Evolutionary conservation across 352 stramenopile species (phyloP), one percentile per base, ranked within the genome.

Genomic region (Phytophthora sojae): DNA sequence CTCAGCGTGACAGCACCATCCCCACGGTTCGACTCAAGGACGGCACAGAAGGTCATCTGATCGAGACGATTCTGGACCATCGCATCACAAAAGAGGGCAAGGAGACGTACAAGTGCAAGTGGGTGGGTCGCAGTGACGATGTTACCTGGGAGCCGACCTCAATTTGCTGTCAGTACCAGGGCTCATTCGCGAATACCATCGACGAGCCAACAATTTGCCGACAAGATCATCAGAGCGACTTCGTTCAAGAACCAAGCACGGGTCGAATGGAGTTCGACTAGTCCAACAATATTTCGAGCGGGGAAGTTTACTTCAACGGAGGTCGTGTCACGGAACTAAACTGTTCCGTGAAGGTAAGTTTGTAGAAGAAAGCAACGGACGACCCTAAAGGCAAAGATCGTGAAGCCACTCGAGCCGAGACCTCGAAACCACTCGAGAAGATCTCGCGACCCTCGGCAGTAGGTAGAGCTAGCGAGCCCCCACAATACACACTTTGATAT

Each of bases 71-170:
- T 5, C 23, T 56, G 11, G 44, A 30, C 15, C 44, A 64, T 26
- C 39, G 11, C 1, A 45, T 64, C 23, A 5, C 6, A 6, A 32
- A 64, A 19, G 3, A 47, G 30, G 56, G 57, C 2, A 9, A 30
- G 3, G 44, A 56, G 17, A 29, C 39, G 42, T 64, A 56, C 17
- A 56, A 64, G 26, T 64, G 44, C 44, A 64, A 64, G 44, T 64
- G 57, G 57, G 42, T 64, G 17, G 57, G 57, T 9, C 12, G 15
- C 4, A 47, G 7, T 9, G 57, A 55, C 17, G 57, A 64, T 44
- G 56, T 64, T 7, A 56, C 57, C 0, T 64, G 57, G 57, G 57
- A 64, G 44, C 57, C 57, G 15, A 47, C 26, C 4, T 15, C 25
- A 64, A 64, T 47, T 32, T 56, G 7, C 25, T 47, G 8, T 64